Percentiles rank a stretch among this genome's conserved stretches.
These are phyloP conservation scores for Agaricus sinodeliciosus DNA, from an alignment of 768 basidiomycete species.

Conservation along the genomic window DNA sequence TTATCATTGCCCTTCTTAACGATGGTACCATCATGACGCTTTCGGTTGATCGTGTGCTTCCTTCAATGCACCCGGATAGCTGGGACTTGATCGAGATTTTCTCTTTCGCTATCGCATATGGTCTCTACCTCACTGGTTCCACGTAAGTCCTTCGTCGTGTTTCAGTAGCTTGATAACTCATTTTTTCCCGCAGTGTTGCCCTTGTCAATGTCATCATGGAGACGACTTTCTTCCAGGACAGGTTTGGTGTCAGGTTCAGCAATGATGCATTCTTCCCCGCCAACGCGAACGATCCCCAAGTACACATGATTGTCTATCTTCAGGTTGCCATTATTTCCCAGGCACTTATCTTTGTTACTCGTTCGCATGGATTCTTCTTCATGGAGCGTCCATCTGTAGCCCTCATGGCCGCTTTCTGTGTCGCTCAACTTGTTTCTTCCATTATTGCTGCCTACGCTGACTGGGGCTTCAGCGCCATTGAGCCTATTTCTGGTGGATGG, in stretches of 20 bases:
- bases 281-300: constrained; percentile 54
- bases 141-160: constrained; percentile 53
- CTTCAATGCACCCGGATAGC: constrained; percentile 89
- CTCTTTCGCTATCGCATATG: constrained; percentile 91
- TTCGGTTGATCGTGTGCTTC: constrained; percentile 92
- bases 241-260: constrained; percentile 66
- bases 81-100: constrained; percentile 98
- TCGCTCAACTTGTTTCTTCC: constrained; percentile 91
- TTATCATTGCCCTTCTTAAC: constrained; percentile 94
- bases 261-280: constrained; percentile 18
- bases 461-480: constrained; percentile 91
- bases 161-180: constrained; percentile 8
- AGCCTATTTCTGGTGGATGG: constrained; percentile 83
- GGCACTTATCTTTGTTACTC: constrained; percentile 93
- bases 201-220: constrained; percentile 80
- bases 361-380: constrained; percentile 93
- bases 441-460: constrained; percentile 93
- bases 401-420: constrained; percentile 84
- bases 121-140: constrained; percentile 85
- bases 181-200: constrained; percentile 43
- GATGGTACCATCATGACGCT: constrained; percentile 99
- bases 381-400: constrained; percentile 94
- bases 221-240: constrained; percentile 85
- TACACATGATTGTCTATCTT: constrained; percentile 89
- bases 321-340: constrained; percentile 99